These are phyloP conservation scores for Candida oleophila DNA, from an alignment of 805 yeast species.

Conservation along the genomic window DNA sequence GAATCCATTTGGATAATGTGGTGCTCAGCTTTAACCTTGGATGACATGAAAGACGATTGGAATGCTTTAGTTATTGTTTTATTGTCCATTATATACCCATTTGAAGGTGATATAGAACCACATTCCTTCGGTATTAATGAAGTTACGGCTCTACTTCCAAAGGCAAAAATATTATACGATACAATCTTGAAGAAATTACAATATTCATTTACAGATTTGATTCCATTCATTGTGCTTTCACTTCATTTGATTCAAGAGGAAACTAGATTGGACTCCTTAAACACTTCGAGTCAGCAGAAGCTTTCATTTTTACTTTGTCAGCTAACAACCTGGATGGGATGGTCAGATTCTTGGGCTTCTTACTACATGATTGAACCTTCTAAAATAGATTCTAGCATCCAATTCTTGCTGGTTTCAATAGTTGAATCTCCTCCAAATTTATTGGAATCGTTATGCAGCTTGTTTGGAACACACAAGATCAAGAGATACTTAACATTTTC, in stretches of 20 bases:
- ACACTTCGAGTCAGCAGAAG: constrained; percentile 28
- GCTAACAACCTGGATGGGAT: constrained; percentile 65
- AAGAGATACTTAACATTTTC: constrained; percentile 64
- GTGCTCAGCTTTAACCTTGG: constrained; percentile 52
- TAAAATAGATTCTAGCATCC: constrained; percentile 36
- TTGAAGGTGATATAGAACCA: constrained; percentile 21
- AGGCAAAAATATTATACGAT: constrained; percentile 27
- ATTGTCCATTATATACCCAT: constrained; percentile 50
- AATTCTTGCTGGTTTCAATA: constrained; percentile 45
- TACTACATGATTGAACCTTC: constrained; percentile 47
- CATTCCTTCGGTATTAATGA: constrained; percentile 16
- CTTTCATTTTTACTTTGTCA: constrained; percentile 61
- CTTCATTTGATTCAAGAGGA: constrained; percentile 83
- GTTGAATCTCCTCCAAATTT: constrained; percentile 61
- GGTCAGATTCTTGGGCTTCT: constrained; percentile 65
- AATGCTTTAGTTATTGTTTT: constrained; percentile 53
- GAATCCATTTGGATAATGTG: constrained; percentile 63
- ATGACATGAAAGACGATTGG: constrained; percentile 54
- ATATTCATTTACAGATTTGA: constrained; percentile 49
- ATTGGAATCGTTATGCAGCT: constrained; percentile 52
- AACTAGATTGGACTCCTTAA: constrained; percentile 52
- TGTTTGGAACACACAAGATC: constrained; percentile 37
- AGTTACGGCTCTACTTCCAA: constrained; percentile 29
- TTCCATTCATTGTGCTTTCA: constrained; percentile 64
- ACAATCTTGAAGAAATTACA: constrained; percentile 20